Conservation (phyloP, 169 alveolate genomes). For the Cryptosporidium sp. region DNA sequence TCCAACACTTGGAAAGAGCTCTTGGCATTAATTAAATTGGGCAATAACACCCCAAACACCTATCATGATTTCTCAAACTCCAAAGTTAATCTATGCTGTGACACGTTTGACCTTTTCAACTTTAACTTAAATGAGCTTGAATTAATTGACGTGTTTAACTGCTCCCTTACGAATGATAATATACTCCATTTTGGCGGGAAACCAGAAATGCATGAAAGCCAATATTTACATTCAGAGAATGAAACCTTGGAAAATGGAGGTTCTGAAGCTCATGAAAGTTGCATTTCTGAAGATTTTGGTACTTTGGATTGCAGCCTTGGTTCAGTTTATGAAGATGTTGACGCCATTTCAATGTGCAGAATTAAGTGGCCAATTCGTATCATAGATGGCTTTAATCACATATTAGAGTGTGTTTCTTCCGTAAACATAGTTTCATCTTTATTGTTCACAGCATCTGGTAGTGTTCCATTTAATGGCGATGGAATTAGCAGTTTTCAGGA, state of each 20-base stretch:
- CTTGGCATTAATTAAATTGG: not conserved
- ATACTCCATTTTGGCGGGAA: slow-evolving; percentile 3
- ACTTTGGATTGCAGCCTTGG: not conserved
- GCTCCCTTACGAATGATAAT: not conserved
- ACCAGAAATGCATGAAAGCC: not conserved
- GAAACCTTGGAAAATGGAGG: not conserved
- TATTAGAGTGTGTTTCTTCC: slow-evolving; percentile 28
- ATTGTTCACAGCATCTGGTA: slow-evolving; percentile 10
- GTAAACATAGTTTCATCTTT: slow-evolving; percentile 14
- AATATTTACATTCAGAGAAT: not conserved
- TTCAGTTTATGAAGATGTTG: not conserved
- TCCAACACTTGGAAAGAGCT: slow-evolving; percentile 21
- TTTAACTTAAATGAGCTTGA: not conserved
- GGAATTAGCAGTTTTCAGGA: not conserved
- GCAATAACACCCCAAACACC: not conserved
- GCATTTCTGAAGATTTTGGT: not conserved
- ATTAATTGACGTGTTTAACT: slow-evolving; percentile 12
- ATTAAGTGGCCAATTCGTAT: slow-evolving; percentile 54
- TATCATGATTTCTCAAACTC: not conserved
- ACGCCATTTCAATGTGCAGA: slow-evolving; percentile 2
- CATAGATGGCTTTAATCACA: slow-evolving; percentile 59
- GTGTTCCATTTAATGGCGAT: not conserved
- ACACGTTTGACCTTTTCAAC: slow-evolving; percentile 57
- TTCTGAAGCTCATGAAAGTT: not conserved
- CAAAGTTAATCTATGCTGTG: slow-evolving; percentile 10